Evolutionary conservation across 805 yeast genomes (phyloP).

Genomic region (Saturnispora bothae): DNA sequence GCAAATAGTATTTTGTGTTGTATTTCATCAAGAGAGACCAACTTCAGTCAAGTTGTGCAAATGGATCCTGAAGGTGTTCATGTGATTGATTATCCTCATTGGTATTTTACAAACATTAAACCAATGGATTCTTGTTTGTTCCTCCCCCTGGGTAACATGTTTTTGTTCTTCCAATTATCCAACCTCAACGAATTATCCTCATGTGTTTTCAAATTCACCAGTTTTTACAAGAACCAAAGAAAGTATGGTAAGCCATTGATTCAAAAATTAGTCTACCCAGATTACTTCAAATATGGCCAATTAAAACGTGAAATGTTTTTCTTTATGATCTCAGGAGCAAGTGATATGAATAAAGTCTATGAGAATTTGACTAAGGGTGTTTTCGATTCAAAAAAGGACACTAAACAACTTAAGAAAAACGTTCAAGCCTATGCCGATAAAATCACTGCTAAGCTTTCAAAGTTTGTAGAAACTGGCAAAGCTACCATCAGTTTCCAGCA

Average conservation of each 20-base stretch:
- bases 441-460: background rate
- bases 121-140: constrained; percentile 14
- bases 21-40: constrained; percentile 22
- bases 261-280: constrained; percentile 19
- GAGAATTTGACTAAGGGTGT: background rate
- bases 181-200: constrained; percentile 17
- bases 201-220: constrained; percentile 7
- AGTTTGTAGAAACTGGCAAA: constrained; percentile 1
- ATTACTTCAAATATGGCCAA: constrained; percentile 30
- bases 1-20: constrained; percentile 17
- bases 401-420: background rate
- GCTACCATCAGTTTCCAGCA: constrained; percentile 2
- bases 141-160: constrained; percentile 4
- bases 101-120: constrained; percentile 14
- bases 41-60: constrained; percentile 23
- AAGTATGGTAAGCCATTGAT: constrained; percentile 2
- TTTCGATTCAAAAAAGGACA: background rate
- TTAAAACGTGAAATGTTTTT: constrained; percentile 42
- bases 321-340: constrained; percentile 8
- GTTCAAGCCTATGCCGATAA: constrained; percentile 5
- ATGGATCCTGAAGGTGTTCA: constrained; percentile 19
- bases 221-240: constrained; percentile 1
- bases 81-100: constrained; percentile 19
- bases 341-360: background rate
- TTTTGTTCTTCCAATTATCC: constrained; percentile 2